These are phyloP conservation scores for Phialophora chinensis DNA, from an alignment of 2,329 filamentous ascomycete species.

Conservation along the genomic window DNA sequence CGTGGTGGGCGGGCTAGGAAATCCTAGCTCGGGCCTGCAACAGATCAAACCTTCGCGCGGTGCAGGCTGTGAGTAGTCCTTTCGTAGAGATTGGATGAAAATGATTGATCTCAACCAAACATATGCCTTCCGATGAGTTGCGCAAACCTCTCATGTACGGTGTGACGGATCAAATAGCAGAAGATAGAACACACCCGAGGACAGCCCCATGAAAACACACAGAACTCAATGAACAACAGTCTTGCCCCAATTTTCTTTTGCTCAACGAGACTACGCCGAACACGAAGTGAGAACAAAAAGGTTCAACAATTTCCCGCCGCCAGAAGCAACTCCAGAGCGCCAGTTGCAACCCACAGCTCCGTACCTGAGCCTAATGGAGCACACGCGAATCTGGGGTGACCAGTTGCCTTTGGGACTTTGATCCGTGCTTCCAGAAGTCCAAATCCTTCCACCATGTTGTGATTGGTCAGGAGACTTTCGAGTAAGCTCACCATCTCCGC, in stretches of 20 bases:
- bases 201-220: too few relatives aligned
- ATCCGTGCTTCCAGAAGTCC: slow-evolving; percentile 4
- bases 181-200: too few relatives aligned
- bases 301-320: neutral
- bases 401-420: neutral
- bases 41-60: too few relatives aligned
- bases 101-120: too few relatives aligned
- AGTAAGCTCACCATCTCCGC: neutral
- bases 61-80: too few relatives aligned
- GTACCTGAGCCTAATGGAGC: neutral
- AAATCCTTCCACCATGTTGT: neutral
- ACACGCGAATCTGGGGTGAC: neutral
- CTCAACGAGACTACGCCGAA: neutral
- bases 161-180: too few relatives aligned
- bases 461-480: neutral
- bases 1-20: too few relatives aligned
- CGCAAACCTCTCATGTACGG: too few relatives aligned
- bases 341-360: neutral
- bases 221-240: too few relatives aligned
- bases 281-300: neutral
- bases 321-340: neutral
- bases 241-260: neutral
- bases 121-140: too few relatives aligned
- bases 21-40: too few relatives aligned
- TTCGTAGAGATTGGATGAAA: too few relatives aligned